Conservation (phyloP, 495 filamentous ascomycete species). For the Penicillium nucicola region DNA sequence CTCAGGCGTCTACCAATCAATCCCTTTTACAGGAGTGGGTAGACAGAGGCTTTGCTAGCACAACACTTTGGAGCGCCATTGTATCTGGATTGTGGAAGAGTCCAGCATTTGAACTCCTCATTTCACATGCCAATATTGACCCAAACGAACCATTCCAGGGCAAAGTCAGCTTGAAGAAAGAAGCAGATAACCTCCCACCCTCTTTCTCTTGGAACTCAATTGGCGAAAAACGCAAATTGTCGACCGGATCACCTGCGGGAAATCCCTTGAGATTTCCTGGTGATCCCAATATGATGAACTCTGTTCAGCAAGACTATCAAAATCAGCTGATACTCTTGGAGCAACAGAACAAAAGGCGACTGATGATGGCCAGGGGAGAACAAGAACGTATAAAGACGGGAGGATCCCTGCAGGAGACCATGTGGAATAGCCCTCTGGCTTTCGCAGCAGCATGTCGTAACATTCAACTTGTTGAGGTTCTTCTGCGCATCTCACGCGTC, state of each 20-base stretch:
- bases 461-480: background rate
- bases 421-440: background rate
- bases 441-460: background rate
- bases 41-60: background rate
- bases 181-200: background rate
- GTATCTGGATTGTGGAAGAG: background rate
- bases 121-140: background rate
- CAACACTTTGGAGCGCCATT: background rate
- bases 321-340: slow-evolving; percentile 98
- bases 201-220: background rate
- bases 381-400: slow-evolving; percentile 36
- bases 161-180: background rate
- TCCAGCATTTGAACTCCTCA: background rate
- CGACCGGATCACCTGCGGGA: background rate
- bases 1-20: background rate
- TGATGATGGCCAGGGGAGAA: slow-evolving; percentile 95
- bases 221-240: background rate
- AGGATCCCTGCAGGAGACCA: background rate
- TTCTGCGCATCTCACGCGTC: background rate
- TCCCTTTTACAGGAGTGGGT: background rate
- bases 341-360: slow-evolving; percentile 94
- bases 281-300: slow-evolving; percentile 54
- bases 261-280: background rate
- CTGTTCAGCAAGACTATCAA: slow-evolving; percentile 95
- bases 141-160: background rate